Evolutionary conservation across 2,329 filamentous ascomycete genomes (phyloP).

Genomic region (Colletotrichum sp.): DNA sequence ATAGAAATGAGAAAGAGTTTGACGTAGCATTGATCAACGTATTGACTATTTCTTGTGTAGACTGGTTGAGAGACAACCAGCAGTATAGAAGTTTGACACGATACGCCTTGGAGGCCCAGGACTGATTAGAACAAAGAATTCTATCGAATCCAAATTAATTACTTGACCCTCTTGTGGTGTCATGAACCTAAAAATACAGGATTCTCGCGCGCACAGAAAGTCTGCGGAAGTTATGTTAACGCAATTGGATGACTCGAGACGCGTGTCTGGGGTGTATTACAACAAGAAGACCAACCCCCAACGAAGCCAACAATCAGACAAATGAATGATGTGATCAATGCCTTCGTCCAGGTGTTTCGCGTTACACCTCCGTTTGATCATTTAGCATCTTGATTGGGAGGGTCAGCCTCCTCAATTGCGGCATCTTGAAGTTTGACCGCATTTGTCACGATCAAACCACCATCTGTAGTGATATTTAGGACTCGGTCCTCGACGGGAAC

Average conservation of each 20-base stretch:
- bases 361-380: background rate
- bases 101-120: no score
- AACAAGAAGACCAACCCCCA: background rate
- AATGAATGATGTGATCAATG: background rate
- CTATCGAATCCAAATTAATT: no score
- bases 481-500: background rate
- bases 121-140: no score
- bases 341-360: background rate
- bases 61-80: no score
- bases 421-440: background rate
- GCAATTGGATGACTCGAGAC: background rate
- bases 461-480: background rate
- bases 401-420: background rate
- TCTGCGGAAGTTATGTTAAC: background rate
- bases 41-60: background rate
- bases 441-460: background rate
- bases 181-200: no score
- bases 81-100: no score
- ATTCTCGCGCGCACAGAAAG: background rate
- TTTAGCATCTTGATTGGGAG: background rate
- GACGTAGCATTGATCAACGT: background rate
- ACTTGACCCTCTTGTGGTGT: no score
- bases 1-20: background rate
- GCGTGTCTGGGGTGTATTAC: background rate
- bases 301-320: background rate